phyloP scores from a whole-genome alignment of 257 asterid genomes.

The Lantana camara region DNA sequence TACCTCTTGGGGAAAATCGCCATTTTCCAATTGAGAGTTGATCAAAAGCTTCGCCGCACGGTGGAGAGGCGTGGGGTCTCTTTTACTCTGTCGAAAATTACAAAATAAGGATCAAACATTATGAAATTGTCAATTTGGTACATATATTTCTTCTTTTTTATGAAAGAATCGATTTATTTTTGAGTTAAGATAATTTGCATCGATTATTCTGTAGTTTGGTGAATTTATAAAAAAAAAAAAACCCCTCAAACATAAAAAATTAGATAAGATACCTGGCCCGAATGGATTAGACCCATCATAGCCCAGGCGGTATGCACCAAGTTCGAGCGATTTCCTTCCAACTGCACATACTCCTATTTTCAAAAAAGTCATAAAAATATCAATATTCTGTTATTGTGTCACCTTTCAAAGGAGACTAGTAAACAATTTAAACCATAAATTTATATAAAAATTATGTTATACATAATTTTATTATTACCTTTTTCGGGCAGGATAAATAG shows the following conservation, averaged over 20 bases:
- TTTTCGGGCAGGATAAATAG: conserved; percentile 71
- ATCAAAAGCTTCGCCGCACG: conserved; percentile 70
- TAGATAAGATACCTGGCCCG: conserved; percentile 59
- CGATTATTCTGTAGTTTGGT: no score
- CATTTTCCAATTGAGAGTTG: conserved; percentile 74
- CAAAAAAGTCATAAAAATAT: neutral
- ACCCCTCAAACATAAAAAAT: no score
- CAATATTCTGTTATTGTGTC: no score
- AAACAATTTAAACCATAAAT: no score
- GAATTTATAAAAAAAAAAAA: no score
- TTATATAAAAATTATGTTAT: no score
- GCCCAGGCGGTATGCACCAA: conserved; percentile 92
- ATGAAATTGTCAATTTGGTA: no score
- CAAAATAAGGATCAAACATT: neutral
- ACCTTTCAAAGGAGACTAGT: no score
- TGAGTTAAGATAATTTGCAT: no score
- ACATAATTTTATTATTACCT: conserved; percentile 39
- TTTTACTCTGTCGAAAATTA: conserved; percentile 32
- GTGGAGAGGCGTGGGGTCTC: conserved; percentile 69
- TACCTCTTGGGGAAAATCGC: conserved; percentile 90
- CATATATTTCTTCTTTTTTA: no score
- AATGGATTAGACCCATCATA: conserved; percentile 70
- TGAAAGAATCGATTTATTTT: no score
- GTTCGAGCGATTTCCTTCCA: conserved; percentile 62
- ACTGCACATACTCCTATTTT: conserved; percentile 57